Base-by-base conservation (phyloP, 1,139 yeast genomes). In the Candida albicans region DNA sequence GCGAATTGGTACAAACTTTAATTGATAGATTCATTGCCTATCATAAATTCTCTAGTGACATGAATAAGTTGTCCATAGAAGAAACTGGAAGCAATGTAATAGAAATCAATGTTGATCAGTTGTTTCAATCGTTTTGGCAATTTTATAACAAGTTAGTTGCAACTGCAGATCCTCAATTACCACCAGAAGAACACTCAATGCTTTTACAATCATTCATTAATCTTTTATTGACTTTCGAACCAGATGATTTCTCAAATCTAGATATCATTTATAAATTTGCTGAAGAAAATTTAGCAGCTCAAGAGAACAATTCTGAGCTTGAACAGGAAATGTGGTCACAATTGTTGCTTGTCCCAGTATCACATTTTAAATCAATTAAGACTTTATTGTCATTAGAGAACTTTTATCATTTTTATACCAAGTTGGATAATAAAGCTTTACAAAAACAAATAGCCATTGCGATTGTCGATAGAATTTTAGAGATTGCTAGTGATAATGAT, bases 11-110 rank as follows among this genome's bases (percentile, higher is more conserved):
- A 18, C 65, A 79, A 22, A 78, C 91, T 1, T 70, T 93, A 56
- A 81, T 91, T 45, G 86, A 86, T 39, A 76, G 97, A 46, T 73
- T 93, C 47, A 77, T 88, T 4, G 82, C 79, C 29, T 87, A 74
- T 57, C 73, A 68, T 42, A 64, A 72, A 46, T 68, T 39, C 37
- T 36, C 33, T 45, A 56, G 65, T 45, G 71, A 67, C 28, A 47
- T 27, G 42, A 35, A 35, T 26, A 34, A 31, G 28, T 39, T 33
- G 12, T 33, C 25, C 13, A 24, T 37, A 8, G 35, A 37, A 14
- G 40, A 37, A 28, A 41, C 22, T 18, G 22, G 22, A 15, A 25
- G 27, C 33, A 22, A 28, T n/a, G 24, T 5, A 18, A 3, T 18
- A 5, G 22, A 18, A 18, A 18, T 42, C 24, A 42, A 49, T 35